Percentiles rank a stretch among this genome's conserved stretches.
Conservation (phyloP, 306 rosid genomes). For the Corylus americana region DNA sequence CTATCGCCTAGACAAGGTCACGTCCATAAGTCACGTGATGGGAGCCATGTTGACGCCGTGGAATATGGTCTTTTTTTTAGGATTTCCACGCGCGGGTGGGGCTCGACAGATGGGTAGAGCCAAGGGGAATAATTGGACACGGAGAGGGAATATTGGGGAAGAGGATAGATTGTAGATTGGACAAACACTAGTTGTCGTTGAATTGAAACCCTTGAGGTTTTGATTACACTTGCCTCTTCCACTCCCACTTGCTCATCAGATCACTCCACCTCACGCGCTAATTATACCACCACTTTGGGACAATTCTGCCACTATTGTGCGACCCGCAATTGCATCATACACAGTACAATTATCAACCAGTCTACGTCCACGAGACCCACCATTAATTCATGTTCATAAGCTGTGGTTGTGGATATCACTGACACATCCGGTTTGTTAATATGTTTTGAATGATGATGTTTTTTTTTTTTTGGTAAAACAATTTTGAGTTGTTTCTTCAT, state of each 20-base stretch:
- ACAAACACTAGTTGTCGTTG: constrained; percentile 57
- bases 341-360: not conserved
- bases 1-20: constrained; percentile 51
- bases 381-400: not conserved
- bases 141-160: constrained; percentile 93
- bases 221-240: constrained; percentile 2
- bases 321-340: not conserved
- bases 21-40: constrained; percentile 79
- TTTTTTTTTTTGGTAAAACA: too few species aligned
- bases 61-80: constrained; percentile 45
- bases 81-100: constrained; percentile 41
- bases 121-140: constrained; percentile 71
- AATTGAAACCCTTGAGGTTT: constrained; percentile 38
- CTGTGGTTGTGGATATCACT: too few species aligned
- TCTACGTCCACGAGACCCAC: not conserved
- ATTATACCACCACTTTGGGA: not conserved
- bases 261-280: not conserved
- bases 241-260: constrained; percentile 24
- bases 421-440: too few species aligned
- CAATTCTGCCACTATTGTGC: not conserved
- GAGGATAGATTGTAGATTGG: constrained; percentile 38
- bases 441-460: too few species aligned
- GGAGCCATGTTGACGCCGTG: constrained; percentile 68
- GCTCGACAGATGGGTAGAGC: constrained; percentile 47
- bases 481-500: too few species aligned